Percentiles rank a stretch among this genome's conserved stretches.
Evolutionary conservation across 495 filamentous ascomycete genomes (phyloP).

Genomic region (Penicillium odoratum): DNA sequence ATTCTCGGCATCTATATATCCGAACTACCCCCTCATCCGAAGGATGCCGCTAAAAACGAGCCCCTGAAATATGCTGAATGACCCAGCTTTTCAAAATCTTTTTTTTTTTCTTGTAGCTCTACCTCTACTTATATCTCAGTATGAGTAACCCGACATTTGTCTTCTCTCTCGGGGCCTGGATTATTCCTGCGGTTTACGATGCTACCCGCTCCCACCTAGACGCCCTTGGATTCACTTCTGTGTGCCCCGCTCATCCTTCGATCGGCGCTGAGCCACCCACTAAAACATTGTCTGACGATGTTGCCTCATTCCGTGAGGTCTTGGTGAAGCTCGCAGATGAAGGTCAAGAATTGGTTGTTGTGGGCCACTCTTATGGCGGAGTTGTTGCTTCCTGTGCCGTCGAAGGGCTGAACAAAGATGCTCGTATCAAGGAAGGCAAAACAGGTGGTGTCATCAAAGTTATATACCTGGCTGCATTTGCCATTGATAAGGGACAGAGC

Average conservation of each 20-base stretch:
- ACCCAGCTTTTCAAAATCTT: neutral
- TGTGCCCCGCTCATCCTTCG: slow-evolving; percentile 43
- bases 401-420: slow-evolving; percentile 36
- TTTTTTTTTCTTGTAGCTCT: neutral
- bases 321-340: slow-evolving; percentile 31
- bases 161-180: slow-evolving; percentile 52
- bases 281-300: slow-evolving; percentile 39
- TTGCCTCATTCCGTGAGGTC: slow-evolving; percentile 25
- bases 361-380: slow-evolving; percentile 54
- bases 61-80: neutral
- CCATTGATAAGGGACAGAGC: slow-evolving; percentile 29
- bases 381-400: slow-evolving; percentile 44
- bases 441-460: slow-evolving; percentile 41
- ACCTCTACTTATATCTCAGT: neutral
- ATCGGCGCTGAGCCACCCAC: slow-evolving; percentile 40
- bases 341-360: slow-evolving; percentile 47
- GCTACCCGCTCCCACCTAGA: slow-evolving; percentile 33
- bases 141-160: slow-evolving; percentile 42
- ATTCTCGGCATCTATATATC: neutral
- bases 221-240: slow-evolving; percentile 32
- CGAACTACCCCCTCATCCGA: neutral
- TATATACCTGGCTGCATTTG: slow-evolving; percentile 43
- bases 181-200: slow-evolving; percentile 35
- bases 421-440: slow-evolving; percentile 31
- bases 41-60: neutral